Evolutionary conservation across 371 early-diverging fungal genomes (phyloP).

Genomic region (Conidiobolus incongruus): DNA sequence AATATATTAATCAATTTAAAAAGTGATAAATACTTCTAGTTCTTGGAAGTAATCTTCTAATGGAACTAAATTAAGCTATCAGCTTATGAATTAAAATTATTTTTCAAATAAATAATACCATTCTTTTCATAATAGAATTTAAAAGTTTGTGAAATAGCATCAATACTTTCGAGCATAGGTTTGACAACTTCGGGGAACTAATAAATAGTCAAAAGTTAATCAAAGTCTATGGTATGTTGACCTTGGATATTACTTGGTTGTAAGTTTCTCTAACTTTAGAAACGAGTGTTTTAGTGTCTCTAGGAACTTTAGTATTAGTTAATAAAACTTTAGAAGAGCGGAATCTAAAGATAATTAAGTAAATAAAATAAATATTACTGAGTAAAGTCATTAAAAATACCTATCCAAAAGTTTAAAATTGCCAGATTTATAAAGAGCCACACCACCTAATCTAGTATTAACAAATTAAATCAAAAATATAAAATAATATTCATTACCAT

Average conservation of each 20-base stretch:
- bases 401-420: neutral
- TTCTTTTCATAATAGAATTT: no score
- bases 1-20: no score
- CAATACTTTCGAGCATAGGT: neutral
- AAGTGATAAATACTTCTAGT: no score
- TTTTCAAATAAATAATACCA: no score
- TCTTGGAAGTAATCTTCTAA: no score
- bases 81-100: no score
- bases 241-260: constrained; percentile 17
- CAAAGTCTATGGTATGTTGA: constrained; percentile 3
- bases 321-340: constrained; percentile 20
- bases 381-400: neutral
- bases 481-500: constrained; percentile 26
- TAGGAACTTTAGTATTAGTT: constrained; percentile 69
- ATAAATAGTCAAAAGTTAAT: neutral
- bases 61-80: no score
- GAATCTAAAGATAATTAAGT: constrained; percentile 17
- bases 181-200: neutral
- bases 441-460: constrained; percentile 5
- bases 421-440: no score
- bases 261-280: constrained; percentile 44
- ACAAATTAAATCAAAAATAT: neutral
- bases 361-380: neutral
- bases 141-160: no score
- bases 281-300: constrained; percentile 68